phyloP scores from a whole-genome alignment of 106 monocot species.

The Acorus calamus region DNA sequence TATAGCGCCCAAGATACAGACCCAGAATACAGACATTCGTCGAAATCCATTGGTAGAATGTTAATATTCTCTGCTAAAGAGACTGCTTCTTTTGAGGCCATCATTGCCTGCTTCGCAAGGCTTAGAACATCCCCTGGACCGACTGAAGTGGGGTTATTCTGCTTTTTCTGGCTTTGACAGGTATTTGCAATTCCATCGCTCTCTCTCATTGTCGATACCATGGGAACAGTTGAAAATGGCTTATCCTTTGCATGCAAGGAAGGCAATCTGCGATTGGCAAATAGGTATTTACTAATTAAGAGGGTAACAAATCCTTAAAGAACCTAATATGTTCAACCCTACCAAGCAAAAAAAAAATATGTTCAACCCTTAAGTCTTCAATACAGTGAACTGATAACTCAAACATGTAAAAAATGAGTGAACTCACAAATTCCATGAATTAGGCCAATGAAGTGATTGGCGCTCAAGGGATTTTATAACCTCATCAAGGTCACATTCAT shows the following conservation, averaged over 20 bases:
- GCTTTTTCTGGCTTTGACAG: constrained; percentile 1
- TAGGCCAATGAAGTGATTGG: constrained; percentile 25
- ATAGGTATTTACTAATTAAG: background rate
- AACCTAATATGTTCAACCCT: no score
- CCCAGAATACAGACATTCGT: constrained; percentile 15
- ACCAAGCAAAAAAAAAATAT: no score
- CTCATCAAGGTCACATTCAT: constrained; percentile 20
- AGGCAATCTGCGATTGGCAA: constrained; percentile 6
- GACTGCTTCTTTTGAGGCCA: constrained; percentile 43
- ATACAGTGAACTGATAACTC: background rate
- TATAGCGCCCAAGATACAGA: constrained; percentile 2
- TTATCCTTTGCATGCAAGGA: constrained; percentile 4
- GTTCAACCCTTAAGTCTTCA: no score
- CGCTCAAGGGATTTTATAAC: constrained; percentile 25
- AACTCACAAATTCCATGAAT: constrained; percentile 36
- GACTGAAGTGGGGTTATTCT: constrained; percentile 4
- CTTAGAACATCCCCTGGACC: constrained; percentile 27
- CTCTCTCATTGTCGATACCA: constrained; percentile 1
- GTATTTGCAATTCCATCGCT: background rate
- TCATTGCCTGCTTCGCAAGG: constrained; percentile 58
- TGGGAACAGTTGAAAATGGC: background rate
- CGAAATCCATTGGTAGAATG: constrained; percentile 10
- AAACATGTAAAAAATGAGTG: background rate
- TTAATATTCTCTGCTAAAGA: constrained; percentile 34
- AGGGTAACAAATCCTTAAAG: no score